A percentile compares a stretch with the other conserved stretches of the same genome.
Conservation (phyloP, 352 stramenopile genomes). For the Aphanomyces astaci region DNA sequence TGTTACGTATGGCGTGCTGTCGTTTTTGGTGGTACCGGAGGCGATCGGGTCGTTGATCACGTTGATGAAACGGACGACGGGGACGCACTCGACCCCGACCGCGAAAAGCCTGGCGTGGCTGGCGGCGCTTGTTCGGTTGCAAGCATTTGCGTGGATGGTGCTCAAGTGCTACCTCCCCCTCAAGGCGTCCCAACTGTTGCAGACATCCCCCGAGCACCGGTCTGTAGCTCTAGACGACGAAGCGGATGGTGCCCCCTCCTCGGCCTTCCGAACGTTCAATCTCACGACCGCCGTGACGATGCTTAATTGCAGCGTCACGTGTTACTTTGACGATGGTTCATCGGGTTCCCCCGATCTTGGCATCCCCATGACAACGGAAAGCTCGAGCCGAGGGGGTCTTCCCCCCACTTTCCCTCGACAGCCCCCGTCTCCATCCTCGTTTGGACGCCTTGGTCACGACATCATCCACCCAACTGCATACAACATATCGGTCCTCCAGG, state of each 20-base stretch:
- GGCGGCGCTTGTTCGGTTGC: not conserved
- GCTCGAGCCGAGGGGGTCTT: too few relatives aligned
- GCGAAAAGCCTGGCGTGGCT: not conserved
- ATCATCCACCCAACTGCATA: not conserved
- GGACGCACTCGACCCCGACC: not conserved
- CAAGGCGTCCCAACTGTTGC: not conserved
- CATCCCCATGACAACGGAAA: too few relatives aligned
- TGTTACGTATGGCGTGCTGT: slow-evolving; percentile 21
- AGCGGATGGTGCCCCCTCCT: not conserved
- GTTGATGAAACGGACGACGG: not conserved
- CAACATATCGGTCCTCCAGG: not conserved
- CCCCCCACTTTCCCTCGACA: not conserved
- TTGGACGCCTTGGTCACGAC: slow-evolving; percentile 10
- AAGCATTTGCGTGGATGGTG: slow-evolving; percentile 22
- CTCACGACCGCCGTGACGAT: slow-evolving; percentile 13
- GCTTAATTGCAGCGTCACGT: slow-evolving; percentile 14
- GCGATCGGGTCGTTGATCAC: not conserved
- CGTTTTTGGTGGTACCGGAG: slow-evolving; percentile 8
- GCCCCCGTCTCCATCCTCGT: slow-evolving; percentile 3
- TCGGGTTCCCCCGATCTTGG: too few relatives aligned
- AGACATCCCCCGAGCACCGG: not conserved
- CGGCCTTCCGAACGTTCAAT: not conserved
- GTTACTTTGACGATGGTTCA: slow-evolving; percentile 21
- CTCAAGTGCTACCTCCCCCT: slow-evolving; percentile 21
- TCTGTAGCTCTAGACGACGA: not conserved